Percentiles rank a stretch among this genome's conserved stretches.
Conservation (phyloP, 208 protist species). For the Trichomonas gallinae region DNA sequence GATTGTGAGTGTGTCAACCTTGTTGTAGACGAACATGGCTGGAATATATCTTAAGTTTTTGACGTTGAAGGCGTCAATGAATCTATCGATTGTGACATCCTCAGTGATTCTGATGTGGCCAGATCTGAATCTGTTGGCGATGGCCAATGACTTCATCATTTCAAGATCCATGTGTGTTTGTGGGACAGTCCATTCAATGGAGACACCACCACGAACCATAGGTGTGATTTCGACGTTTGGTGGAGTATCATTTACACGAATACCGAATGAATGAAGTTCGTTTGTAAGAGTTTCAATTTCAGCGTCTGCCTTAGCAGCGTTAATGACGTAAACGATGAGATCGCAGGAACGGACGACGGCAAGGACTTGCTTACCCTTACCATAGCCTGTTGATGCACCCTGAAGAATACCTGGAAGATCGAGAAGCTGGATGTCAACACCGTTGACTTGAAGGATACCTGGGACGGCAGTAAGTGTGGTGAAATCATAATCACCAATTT, state of each 20-base stretch:
- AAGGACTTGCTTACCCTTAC: conserved; percentile 55
- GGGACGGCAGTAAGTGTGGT: conserved; percentile 97
- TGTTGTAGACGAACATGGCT: conserved; percentile 44
- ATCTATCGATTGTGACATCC: conserved; percentile 84
- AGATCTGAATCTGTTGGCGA: conserved; percentile 72
- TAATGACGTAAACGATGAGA: conserved; percentile 88
- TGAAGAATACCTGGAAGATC: conserved; percentile 97
- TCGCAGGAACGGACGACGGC: conserved; percentile 79
- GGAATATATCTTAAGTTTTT: conserved; percentile 62
- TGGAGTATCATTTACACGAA: conserved; percentile 6
- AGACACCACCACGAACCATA: background rate
- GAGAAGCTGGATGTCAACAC: conserved; percentile 76
- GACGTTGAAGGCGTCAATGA: conserved; percentile 91
- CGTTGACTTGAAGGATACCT: conserved; percentile 52
- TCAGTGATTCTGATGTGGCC: conserved; percentile 76
- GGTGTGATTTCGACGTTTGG: background rate
- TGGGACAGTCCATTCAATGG: background rate
- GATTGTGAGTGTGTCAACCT: conserved; percentile 33
- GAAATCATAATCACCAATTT: conserved; percentile 71
- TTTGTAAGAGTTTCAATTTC: conserved; percentile 47
- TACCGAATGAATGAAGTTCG: conserved; percentile 18
- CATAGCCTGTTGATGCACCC: conserved; percentile 79
- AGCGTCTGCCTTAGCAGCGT: conserved; percentile 71
- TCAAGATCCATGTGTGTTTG: conserved; percentile 32
- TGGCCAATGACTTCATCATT: conserved; percentile 39